Base-by-base conservation (phyloP, 2,329 filamentous ascomycete species). In the Alternaria triticimaculans region DNA sequence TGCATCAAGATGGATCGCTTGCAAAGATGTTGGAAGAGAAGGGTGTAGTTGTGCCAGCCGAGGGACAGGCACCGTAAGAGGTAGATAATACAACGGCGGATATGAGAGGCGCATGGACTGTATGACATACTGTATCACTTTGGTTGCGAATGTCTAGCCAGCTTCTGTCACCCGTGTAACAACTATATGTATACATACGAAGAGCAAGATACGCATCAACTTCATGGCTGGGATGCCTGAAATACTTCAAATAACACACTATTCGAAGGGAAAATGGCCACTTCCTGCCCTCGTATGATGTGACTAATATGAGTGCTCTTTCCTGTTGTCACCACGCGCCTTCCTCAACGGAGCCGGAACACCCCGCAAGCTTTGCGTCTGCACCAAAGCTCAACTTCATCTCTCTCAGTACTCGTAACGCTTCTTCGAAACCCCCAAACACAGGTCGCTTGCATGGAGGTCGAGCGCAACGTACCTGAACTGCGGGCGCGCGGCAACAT, bases 1-100 rank as follows among this genome's bases (percentile, higher is more conserved):
- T 99, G 96, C 95, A 98, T 84, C 92, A 97, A 83, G 96, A 93
- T 77, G 96, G 96, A 26, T 94, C 96, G 72, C 83, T 99, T 75
- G 93, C 94, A 9, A 96, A 96, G 86, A 82, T 98, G 79, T 85
- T 99, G 54, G 93, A 97, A 78, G 92, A 97, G 82, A 97, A 97
- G 86, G 89, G 89, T 66, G 92, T 98, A n/a, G 82, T 99, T 60
- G 88, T 90, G 3, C 86, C 89, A 37, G 72, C 69, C 21, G 74
- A 75, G 62, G 62, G 58, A 49, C 57, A 71, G 58, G 72, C 78
- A 63, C 68, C 74, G n/a, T 65, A 55, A 59, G 37, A 11, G 26
- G 28, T 15, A 28, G 12, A 46, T 30, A 6, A 33, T 12, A 23
- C 25, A 49, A 33, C 14, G 30, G 18, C 18, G 26, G 28, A 28